Percentiles rank a stretch among this genome's conserved stretches.
Conservation (phyloP, 2,329 filamentous ascomycete species). For the Penicillium sp. region DNA sequence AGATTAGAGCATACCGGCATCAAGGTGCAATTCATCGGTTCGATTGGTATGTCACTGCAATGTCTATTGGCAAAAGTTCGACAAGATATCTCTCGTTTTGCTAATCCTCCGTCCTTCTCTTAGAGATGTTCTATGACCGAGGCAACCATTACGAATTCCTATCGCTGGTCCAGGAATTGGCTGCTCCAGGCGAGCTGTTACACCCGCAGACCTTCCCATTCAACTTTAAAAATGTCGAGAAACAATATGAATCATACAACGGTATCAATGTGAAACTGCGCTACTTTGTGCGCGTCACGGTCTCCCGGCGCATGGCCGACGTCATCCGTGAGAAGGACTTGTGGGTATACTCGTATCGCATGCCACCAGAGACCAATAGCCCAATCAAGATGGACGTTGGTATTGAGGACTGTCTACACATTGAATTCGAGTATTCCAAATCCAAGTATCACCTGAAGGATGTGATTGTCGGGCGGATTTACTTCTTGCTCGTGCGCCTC, state of each 20-base stretch:
- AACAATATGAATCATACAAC: slow-evolving; percentile 99
- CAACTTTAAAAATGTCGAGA: slow-evolving; percentile 99
- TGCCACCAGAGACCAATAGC: slow-evolving; percentile 95
- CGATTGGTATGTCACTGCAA: slow-evolving; percentile 58
- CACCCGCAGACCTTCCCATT: slow-evolving; percentile 98
- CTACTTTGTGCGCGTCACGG: slow-evolving; percentile 96
- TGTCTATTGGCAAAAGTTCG: too few relatives aligned
- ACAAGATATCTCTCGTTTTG: too few relatives aligned
- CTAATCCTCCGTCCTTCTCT: neutral
- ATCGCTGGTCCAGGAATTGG: slow-evolving; percentile 91
- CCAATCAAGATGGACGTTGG: slow-evolving; percentile 99
- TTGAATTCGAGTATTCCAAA: slow-evolving; percentile 99
- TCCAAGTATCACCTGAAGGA: slow-evolving; percentile 99
- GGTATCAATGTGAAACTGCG: slow-evolving; percentile 99
- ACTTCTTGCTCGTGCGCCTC: slow-evolving; percentile 90
- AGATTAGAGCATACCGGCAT: slow-evolving; percentile 96
- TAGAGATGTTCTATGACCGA: slow-evolving; percentile 99
- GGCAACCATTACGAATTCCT: slow-evolving; percentile 99
- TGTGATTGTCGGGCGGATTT: slow-evolving; percentile 96
- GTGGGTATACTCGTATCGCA: slow-evolving; percentile 98
- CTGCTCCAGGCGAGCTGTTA: slow-evolving; percentile 92
- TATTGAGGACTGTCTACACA: slow-evolving; percentile 98
- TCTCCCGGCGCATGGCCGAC: slow-evolving; percentile 93
- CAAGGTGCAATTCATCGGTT: slow-evolving; percentile 99
- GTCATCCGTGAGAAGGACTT: slow-evolving; percentile 98